A percentile compares a stretch with the other conserved stretches of the same genome.
phyloP scores from a whole-genome alignment of 2,329 filamentous ascomycete genomes.

The Chaetomium globosum region DNA sequence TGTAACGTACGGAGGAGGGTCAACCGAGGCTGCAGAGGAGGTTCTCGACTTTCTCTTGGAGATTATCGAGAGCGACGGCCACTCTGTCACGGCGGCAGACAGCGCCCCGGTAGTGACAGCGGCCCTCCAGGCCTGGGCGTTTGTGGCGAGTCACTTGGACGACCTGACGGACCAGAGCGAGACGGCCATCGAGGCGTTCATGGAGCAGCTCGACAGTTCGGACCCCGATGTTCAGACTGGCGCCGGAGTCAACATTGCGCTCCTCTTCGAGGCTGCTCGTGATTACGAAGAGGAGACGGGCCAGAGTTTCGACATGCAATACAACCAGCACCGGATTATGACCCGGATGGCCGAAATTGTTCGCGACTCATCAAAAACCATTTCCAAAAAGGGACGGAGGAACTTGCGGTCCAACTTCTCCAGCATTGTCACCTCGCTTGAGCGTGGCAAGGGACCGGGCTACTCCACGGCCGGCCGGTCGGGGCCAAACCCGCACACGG shows the following conservation, averaged over 20 bases:
- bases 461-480: constrained; percentile 54
- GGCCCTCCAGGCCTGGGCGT: constrained; percentile 76
- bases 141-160: constrained; percentile 75
- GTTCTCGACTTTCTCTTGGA: constrained; percentile 75
- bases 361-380: constrained; percentile 51
- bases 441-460: constrained; percentile 56
- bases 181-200: constrained; percentile 74
- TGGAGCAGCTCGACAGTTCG: constrained; percentile 79
- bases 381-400: constrained; percentile 54
- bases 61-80: constrained; percentile 78
- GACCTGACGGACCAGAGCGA: constrained; percentile 73
- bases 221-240: constrained; percentile 74
- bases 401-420: constrained; percentile 53
- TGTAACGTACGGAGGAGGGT: constrained; percentile 74
- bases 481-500: constrained; percentile 49
- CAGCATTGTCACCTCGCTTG: constrained; percentile 58
- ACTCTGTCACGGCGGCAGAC: constrained; percentile 70
- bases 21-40: constrained; percentile 67
- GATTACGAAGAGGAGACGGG: constrained; percentile 54
- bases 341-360: constrained; percentile 53
- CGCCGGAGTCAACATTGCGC: constrained; percentile 77
- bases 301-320: constrained; percentile 53
- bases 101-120: constrained; percentile 71
- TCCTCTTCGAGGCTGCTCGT: constrained; percentile 74
- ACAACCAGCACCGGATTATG: constrained; percentile 54